Evolutionary conservation across 2,329 filamentous ascomycete species (phyloP).

Genomic region (Tolypocladium paradoxum): DNA sequence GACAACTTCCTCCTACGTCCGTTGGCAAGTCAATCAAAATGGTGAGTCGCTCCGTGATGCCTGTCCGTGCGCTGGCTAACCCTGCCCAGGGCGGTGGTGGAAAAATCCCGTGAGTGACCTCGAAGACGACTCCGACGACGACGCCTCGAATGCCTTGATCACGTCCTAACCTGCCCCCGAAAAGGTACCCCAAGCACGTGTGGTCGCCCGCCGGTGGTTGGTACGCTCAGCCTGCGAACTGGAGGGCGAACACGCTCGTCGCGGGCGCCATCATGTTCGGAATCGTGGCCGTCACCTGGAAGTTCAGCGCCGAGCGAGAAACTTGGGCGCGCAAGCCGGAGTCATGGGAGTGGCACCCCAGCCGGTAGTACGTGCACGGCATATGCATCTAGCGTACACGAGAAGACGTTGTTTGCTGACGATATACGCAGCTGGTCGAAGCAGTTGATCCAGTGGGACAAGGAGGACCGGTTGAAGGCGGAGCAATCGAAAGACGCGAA

Average conservation of each 20-base stretch:
- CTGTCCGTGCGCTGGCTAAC: slow-evolving; percentile 25
- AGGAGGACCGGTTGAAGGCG: slow-evolving; percentile 27
- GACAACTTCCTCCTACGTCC: slow-evolving; percentile 16
- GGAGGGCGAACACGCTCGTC: slow-evolving; percentile 82
- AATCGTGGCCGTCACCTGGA: slow-evolving; percentile 58
- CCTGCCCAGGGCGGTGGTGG: slow-evolving; percentile 61
- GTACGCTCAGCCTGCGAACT: slow-evolving; percentile 92
- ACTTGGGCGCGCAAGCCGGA: slow-evolving; percentile 65
- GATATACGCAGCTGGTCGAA: slow-evolving; percentile 30
- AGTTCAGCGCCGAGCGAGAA: slow-evolving; percentile 64
- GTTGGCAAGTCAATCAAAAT: slow-evolving; percentile 38
- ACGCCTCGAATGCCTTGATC: slow-evolving; percentile 4
- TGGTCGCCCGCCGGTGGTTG: slow-evolving; percentile 98
- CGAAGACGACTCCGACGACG: neutral
- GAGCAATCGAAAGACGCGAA: slow-evolving; percentile 17
- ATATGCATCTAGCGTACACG: neutral
- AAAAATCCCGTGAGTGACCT: slow-evolving; percentile 39
- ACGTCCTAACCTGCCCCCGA: neutral
- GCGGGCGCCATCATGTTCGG: slow-evolving; percentile 58
- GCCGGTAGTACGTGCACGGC: slow-evolving; percentile 59
- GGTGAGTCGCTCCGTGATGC: slow-evolving; percentile 28
- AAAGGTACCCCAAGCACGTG: slow-evolving; percentile 89
- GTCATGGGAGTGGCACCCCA: slow-evolving; percentile 68
- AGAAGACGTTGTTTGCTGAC: neutral
- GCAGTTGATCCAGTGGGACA: slow-evolving; percentile 33